phyloP scores from a whole-genome alignment of 148 eudicot species.

The Vaccinium corymbosum region DNA sequence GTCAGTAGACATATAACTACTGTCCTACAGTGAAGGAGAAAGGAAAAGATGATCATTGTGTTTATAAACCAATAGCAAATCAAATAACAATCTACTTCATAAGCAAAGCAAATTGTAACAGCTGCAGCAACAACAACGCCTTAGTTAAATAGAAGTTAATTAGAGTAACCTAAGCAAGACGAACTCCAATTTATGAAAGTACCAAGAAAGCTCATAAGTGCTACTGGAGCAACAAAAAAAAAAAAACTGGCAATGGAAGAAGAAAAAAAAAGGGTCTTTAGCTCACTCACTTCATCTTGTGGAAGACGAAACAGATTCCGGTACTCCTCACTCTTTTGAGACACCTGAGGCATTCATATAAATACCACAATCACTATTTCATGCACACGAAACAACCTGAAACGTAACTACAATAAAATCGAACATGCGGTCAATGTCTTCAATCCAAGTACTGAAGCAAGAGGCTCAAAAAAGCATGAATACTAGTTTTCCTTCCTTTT shows the following conservation, averaged over 20 bases:
- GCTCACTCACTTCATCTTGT: conserved; percentile 62
- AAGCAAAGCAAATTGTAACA: not conserved
- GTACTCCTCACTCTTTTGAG: conserved; percentile 74
- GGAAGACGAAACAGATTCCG: conserved; percentile 91
- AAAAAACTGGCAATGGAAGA: too few relatives aligned
- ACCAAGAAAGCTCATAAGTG: not conserved
- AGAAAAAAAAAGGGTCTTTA: not conserved
- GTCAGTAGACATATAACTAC: not conserved
- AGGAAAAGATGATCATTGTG: not conserved
- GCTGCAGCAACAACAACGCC: not conserved
- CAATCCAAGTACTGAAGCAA: too few relatives aligned
- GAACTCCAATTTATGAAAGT: not conserved
- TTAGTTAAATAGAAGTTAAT: not conserved
- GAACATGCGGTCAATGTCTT: too few relatives aligned
- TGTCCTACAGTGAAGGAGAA: not conserved
- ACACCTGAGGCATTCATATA: conserved; percentile 30
- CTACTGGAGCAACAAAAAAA: not conserved
- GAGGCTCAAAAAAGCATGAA: not conserved
- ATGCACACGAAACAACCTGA: not conserved
- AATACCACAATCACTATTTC: conserved; percentile 9
- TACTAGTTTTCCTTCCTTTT: not conserved
- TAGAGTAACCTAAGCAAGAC: not conserved
- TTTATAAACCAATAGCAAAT: not conserved
- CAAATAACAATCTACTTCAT: not conserved
- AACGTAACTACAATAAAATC: not conserved